phyloP scores from a whole-genome alignment of 257 asterid genomes.

The Forsythia viridissima region DNA sequence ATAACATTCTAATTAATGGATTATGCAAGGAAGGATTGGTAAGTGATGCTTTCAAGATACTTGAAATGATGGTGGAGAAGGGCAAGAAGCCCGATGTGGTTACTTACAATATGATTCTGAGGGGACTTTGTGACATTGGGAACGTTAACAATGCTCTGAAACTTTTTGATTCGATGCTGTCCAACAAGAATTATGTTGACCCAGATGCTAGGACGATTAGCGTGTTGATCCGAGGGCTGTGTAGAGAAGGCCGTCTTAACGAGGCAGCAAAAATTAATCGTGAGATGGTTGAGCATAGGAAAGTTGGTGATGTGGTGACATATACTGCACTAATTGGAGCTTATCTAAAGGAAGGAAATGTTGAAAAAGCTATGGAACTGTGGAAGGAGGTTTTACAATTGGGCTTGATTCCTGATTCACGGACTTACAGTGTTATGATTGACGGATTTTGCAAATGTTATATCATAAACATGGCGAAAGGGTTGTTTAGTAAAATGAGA shows the following conservation, averaged over 20 bases:
- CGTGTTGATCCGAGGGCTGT: constrained; percentile 59
- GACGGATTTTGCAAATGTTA: constrained; percentile 61
- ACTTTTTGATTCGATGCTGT: constrained; percentile 52
- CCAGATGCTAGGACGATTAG: constrained; percentile 58
- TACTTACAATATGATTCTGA: constrained; percentile 53
- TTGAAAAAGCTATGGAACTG: constrained; percentile 46
- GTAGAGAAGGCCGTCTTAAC: constrained; percentile 48
- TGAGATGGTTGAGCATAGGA: constrained; percentile 41
- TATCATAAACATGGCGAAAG: constrained; percentile 63
- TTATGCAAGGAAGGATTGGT: constrained; percentile 54
- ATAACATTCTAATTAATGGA: constrained; percentile 55
- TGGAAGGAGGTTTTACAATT: constrained; percentile 49
- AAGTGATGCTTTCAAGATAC: constrained; percentile 50
- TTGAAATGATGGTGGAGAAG: constrained; percentile 55
- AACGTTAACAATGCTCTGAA: constrained; percentile 51
- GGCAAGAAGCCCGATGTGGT: constrained; percentile 51
- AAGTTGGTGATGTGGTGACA: constrained; percentile 35
- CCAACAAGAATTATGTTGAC: constrained; percentile 30
- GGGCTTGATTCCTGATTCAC: constrained; percentile 54
- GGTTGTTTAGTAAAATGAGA: constrained; percentile 56
- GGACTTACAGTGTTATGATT: constrained; percentile 40
- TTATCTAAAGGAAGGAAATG: constrained; percentile 49
- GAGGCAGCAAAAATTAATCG: constrained; percentile 53
- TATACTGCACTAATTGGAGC: constrained; percentile 53
- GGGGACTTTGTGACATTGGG: constrained; percentile 56